Evolutionary conservation across 768 basidiomycete species (phyloP), one percentile per base, ranked within the genome.

Genomic region (Lepiota brunneoincarnata): DNA sequence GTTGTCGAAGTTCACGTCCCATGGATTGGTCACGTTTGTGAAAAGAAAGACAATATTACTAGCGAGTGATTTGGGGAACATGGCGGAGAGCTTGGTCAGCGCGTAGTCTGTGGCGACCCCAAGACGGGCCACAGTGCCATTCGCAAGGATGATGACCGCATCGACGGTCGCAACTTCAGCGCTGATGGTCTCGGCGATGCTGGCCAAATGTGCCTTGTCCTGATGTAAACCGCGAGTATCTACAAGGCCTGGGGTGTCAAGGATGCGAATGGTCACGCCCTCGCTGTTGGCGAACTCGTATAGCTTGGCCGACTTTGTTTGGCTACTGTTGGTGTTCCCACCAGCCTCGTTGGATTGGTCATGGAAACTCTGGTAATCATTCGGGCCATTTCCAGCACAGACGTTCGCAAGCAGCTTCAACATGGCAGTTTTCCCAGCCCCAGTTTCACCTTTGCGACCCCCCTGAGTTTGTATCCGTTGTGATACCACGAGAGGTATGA

Each of bases 191-290:
- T 56, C 57, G 3, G 67, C 65, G 48, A 69, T 67, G 23, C 57
- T 51, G 15, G 37, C 46, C 54, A 66, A 67, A 55, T 67, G 67
- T 7, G 43, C 18, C 24, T 63, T 55, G 26, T 69, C 64, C 31
- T 64, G 56, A 9, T 59, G 56, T 6, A 62, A 43, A 24, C 67
- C 67, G 21, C 67, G 63, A 10, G 67, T 67, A 46, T 69, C 67
- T 6, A 59, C 61, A 18, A 69, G 59, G 10, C 67, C 67, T 35
- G 67, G 67, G 11, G 67, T 69, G 53, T 69, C 67, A 15, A 68
- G 61, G 49, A 68, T 56, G 23, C 50, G 51, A 21, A 66, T 31
- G 15, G 31, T 48, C 28, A 45, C 11, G 55, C 48, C 49, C 21
- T 56, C 31, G 7, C 11, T 6, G 11, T 31, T 31, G 31, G 11